Percentiles rank a stretch among this genome's conserved stretches.
These are phyloP conservation scores for Rhododendron molle DNA, from an alignment of 148 eudicot species.

Conservation along the genomic window DNA sequence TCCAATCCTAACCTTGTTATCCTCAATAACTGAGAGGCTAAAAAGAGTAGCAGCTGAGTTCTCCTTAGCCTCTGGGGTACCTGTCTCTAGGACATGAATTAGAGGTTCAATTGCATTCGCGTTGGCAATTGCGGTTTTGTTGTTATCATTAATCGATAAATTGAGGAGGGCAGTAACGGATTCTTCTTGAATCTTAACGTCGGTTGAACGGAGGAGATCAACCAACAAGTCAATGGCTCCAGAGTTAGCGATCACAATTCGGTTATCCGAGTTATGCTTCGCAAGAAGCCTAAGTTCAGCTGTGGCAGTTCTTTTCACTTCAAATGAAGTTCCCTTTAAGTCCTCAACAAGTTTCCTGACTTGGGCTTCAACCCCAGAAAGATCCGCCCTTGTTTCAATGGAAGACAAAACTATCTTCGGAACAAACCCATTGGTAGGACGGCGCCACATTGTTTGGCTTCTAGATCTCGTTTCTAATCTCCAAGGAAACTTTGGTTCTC, in stretches of 20 bases:
- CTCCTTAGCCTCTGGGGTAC: slow-evolving; percentile 78
- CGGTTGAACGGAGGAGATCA: slow-evolving; percentile 52
- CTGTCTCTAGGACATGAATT: slow-evolving; percentile 70
- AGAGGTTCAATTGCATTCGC: slow-evolving; percentile 74
- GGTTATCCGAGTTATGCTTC: slow-evolving; percentile 71
- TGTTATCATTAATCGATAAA: slow-evolving; percentile 76
- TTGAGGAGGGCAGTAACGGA: slow-evolving; percentile 87
- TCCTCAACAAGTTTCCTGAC: slow-evolving; percentile 54
- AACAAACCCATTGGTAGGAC: slow-evolving; percentile 44
- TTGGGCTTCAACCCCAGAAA: slow-evolving; percentile 44
- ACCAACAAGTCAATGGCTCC: slow-evolving; percentile 65
- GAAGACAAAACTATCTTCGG: slow-evolving; percentile 47
- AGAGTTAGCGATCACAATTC: slow-evolving; percentile 58
- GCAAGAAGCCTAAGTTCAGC: slow-evolving; percentile 64
- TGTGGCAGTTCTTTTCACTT: slow-evolving; percentile 55
- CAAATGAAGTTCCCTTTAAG: slow-evolving; percentile 44
- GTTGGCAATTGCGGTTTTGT: slow-evolving; percentile 64
- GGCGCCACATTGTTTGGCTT: slow-evolving; percentile 42
- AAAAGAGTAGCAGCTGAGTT: slow-evolving; percentile 87
- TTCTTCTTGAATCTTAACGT: slow-evolving; percentile 56
- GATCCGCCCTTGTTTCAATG: slow-evolving; percentile 39
- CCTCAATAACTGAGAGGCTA: slow-evolving; percentile 64
- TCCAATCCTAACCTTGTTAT: slow-evolving; percentile 58
- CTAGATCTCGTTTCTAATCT: slow-evolving; percentile 44
- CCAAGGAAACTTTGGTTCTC: slow-evolving; percentile 35